Base-by-base conservation (phyloP, 768 basidiomycete species). In the Coprinopsis strossmayeri region DNA sequence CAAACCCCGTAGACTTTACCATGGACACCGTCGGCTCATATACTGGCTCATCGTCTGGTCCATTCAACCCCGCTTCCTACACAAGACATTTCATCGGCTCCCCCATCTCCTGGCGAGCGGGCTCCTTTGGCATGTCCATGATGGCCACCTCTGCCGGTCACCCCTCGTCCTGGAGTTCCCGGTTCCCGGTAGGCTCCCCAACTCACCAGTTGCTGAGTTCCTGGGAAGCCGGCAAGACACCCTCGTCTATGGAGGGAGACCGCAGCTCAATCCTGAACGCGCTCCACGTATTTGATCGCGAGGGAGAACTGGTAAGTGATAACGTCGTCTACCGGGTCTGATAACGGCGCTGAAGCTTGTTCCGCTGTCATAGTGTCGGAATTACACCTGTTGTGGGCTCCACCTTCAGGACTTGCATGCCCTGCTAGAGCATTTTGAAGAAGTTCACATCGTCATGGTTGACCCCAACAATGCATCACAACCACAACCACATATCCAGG, bases 391-490 rank as follows among this genome's bases (percentile, higher is more conserved):
- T 67, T 96, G 92, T 61, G 91, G 91, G 9, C 68, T 87, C 44
- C 77, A 83, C 54, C 75, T 91, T 15, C 65, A 62, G 43, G 69
- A 70, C 51, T 62, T 71, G 23, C 68, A 70, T 52, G 69, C 89
- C 2, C 81, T 95, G 10, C 77, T 95, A 2, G 90, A 94, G 64
- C 92, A 95, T 61, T 93, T 94, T 55, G 92, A 95, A 59, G 86
- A 91, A 51, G 81, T 82, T 40, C 92, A 95, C 62, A 87, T 94
- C 61, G 76, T 88, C 59, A 81, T 91, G 50, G 62, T 84, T 35
- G 72, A 77, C 60, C 71, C 70, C 15, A 30, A 57, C 58, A 38
- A 63, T 57, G 2, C 60, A 61, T 3, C 61, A 34, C 50, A 64
- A 46, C 57, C 62, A 12, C 65, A 64, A 10, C 67, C 75, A 10